phyloP scores from a whole-genome alignment of 768 basidiomycete species.

The Xerocomellus intermedius region DNA sequence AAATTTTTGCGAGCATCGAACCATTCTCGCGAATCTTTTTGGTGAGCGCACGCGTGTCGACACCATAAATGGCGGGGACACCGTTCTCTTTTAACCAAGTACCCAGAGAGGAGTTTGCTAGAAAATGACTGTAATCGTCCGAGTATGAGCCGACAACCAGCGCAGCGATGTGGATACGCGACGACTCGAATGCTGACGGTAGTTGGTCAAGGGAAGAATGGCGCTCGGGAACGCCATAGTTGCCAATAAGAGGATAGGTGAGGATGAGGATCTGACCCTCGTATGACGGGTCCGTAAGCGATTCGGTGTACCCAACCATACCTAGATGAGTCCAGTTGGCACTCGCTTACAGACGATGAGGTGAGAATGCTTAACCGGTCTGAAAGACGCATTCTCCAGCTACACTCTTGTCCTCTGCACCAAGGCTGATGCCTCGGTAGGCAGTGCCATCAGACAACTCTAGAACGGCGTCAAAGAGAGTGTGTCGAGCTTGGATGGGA shows the following conservation, averaged over 20 bases:
- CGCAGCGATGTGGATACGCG: conserved; percentile 89
- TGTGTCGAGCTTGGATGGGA: conserved; percentile 22
- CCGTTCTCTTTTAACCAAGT: conserved; percentile 94
- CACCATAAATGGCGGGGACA: conserved; percentile 91
- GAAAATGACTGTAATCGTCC: conserved; percentile 90
- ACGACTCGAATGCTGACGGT: conserved; percentile 87
- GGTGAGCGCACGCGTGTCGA: conserved; percentile 95
- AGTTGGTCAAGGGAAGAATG: conserved; percentile 48
- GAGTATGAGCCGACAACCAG: conserved; percentile 94
- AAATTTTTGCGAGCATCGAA: conserved; percentile 82
- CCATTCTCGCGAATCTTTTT: conserved; percentile 96
- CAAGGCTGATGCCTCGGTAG: conserved; percentile 88
- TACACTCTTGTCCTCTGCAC: conserved; percentile 85
- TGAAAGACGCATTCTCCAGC: conserved; percentile 99
- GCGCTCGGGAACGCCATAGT: conserved; percentile 93
- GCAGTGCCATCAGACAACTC: conserved; percentile 90
- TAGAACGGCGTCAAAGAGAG: conserved; percentile 62
- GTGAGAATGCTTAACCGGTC: conserved; percentile 66
- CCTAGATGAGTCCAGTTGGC: conserved; percentile 48
- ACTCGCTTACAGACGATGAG: conserved; percentile 4
- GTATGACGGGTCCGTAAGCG: conserved; percentile 97
- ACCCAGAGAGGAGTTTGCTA: conserved; percentile 83
- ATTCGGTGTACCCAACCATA: conserved; percentile 99
- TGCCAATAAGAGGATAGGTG: conserved; percentile 95
- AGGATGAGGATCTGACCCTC: conserved; percentile 96